Evolutionary conservation across 1,284 basidiomycete genomes (phyloP), one percentile per base, ranked within the genome.

Genomic region (Apiotrichum domesticum): DNA sequence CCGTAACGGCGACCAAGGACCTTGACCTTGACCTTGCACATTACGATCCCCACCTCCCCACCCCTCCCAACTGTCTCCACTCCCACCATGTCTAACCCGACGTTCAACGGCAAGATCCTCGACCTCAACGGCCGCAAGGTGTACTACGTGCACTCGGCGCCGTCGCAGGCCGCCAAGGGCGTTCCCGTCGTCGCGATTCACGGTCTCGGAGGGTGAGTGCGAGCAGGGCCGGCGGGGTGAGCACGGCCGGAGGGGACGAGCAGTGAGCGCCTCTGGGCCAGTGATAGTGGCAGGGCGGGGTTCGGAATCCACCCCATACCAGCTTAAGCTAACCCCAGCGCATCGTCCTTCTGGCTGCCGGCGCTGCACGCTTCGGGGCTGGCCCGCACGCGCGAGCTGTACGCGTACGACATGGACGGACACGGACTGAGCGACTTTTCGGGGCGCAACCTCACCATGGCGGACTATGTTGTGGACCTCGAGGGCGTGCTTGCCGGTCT

Each of bases 81-180:
- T 13, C 32, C 42, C 33, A 42, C 33, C 49, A 51, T 56, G 55
- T 39, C 40, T 3, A 6, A 21, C 21, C 21, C n/a, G 21, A 33
- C 48, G 13, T 60, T 60, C 52, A 48, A 44, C 32, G 52, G 51
- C 37, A 52, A 56, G 35, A 54, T 46, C 21, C 40, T 60, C 33
- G 15, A 40, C 29, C 52, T 60, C 29, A 15, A 37, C 29, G 45
- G 49, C 15, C 55, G 55, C 47, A 56, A 52, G 51, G 32, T 60
- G 13, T 51, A 60, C 55, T 60, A 60, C 29, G 41, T 46, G 4
- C 52, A 54, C 49, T 60, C 58, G 34, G 35, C 40, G 45, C 52
- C 55, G 35, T 45, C 47, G 35, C 6, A n/a, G 89, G 90, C 79
- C 10, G 85, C 83, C 4, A 21, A 79, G 7, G 86, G 82, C n/a